Evolutionary conservation across 164 flowering plant genomes (phyloP), one percentile per base, ranked within the genome.

Genomic region (Sextonia rubra): DNA sequence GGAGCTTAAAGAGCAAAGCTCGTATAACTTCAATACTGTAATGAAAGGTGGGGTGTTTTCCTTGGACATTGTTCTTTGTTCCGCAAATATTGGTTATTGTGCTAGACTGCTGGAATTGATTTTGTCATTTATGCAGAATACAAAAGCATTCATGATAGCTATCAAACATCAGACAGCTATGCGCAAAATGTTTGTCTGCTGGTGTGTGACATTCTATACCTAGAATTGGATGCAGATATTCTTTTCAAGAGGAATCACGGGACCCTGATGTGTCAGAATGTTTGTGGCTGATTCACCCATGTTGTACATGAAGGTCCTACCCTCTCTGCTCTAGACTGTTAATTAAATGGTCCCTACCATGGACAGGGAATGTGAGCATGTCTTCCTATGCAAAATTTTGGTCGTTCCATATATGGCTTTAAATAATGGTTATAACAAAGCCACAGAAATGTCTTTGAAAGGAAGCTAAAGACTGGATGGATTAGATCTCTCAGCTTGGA

Each of bases 21-120:
- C 90, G 5, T 90, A 88, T 85, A 96, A 91, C 85, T 96, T 96
- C 85, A 86, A 82, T 74, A 84, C 97, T 26, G 79, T 91, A 68
- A 90, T 93, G 97, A 90, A 89, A 91, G 99, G 99, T 96, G 4
- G 26, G 73, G 63, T 24, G 66, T 64, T 2, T 47, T 20, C 5
- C 2, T 60, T 1, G 20, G 30, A 4, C 9, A 47, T 72, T 29
- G 15, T 23, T 52, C 25, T 27, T 22, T 27, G 62, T 22, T 65
- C 49, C n/a, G n/a, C 56, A 25, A 26, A 1, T 61, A 8, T 68
- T 27, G 60, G 11, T 63, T 47, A 6, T 47, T 14, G n/a, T 66
- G 22, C 47, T 23, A 65, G 15, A 26, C 1, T 29, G 47, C 22
- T 32, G 22, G n/a, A 17, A 22, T 67, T 68, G 1, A 68, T 60